A percentile compares a stretch with the other conserved stretches of the same genome.
These are phyloP conservation scores for Akanthomyces dipterigenus DNA, from an alignment of 2,329 filamentous ascomycete species.

Conservation along the genomic window DNA sequence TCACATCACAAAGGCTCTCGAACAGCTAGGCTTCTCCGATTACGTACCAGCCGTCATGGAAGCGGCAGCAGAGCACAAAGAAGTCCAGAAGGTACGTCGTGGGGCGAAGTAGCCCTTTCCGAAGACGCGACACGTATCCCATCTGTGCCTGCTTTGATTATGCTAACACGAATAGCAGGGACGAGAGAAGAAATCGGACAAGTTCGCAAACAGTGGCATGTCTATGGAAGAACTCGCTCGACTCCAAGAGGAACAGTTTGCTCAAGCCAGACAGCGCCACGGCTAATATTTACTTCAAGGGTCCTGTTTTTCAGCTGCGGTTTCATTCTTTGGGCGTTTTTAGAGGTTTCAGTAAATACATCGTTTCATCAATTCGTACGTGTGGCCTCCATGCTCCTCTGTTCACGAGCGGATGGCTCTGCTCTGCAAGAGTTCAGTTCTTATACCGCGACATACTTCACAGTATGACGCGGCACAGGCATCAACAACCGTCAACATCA, in stretches of 20 bases:
- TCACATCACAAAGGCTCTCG: constrained; percentile 90
- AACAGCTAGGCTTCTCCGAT: constrained; percentile 85
- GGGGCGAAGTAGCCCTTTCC: constrained; percentile 37
- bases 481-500: too few species aligned
- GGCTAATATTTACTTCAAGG: constrained; percentile 15
- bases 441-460: too few species aligned
- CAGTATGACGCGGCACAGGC: too few species aligned
- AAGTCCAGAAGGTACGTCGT: constrained; percentile 69
- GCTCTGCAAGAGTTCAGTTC: too few species aligned
- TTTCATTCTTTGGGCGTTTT: constrained; percentile 10
- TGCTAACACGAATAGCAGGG: constrained; percentile 59
- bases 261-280: constrained; percentile 51
- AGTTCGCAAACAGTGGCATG: constrained; percentile 91
- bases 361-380: neutral
- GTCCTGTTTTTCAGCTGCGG: neutral
- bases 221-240: constrained; percentile 83
- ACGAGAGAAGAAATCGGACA: constrained; percentile 93
- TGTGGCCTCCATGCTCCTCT: neutral
- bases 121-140: constrained; percentile 25
- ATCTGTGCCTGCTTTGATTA: constrained; percentile 30
- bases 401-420: too few species aligned
- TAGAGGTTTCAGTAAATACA: constrained; percentile 4
- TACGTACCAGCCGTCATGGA: constrained; percentile 85
- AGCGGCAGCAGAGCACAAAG: constrained; percentile 86
- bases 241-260: constrained; percentile 88